phyloP scores from a whole-genome alignment of 345 rosid species.

The Anastatica hierochuntica region DNA sequence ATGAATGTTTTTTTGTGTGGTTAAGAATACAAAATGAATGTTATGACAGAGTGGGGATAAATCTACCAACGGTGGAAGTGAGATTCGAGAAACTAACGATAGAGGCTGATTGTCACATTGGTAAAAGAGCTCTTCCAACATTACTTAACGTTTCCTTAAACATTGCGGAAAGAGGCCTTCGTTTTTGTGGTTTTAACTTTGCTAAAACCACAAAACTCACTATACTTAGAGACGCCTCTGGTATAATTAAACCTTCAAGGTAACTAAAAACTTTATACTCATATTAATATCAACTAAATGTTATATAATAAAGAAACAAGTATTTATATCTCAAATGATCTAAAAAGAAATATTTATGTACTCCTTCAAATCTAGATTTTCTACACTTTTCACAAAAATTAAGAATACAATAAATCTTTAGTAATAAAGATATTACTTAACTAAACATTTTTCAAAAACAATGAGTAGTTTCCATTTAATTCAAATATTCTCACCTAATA shows the following conservation, averaged over 20 bases:
- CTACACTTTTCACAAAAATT: too few relatives aligned
- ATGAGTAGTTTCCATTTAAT: too few relatives aligned
- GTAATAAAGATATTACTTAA: too few relatives aligned
- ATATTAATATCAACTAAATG: background rate
- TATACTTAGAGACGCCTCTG: conserved; percentile 66
- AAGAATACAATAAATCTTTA: too few relatives aligned
- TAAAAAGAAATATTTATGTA: too few relatives aligned
- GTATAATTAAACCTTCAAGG: conserved; percentile 78
- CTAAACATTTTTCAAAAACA: too few relatives aligned
- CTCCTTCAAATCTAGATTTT: too few relatives aligned
- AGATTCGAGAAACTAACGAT: conserved; percentile 57
- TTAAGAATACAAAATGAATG: too few relatives aligned
- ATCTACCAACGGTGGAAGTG: conserved; percentile 75
- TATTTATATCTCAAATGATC: too few relatives aligned
- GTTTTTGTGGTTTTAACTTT: conserved; percentile 44
- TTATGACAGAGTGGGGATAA: conserved; percentile 78
- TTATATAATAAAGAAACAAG: too few relatives aligned
- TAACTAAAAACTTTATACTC: background rate
- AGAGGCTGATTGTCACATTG: conserved; percentile 73
- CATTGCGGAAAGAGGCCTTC: conserved; percentile 49
- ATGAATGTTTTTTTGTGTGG: too few relatives aligned
- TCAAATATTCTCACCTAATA: too few relatives aligned
- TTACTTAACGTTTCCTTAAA: conserved; percentile 65
- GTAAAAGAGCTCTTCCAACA: conserved; percentile 82
- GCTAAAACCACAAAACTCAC: conserved; percentile 61